Evolutionary conservation across 305 asterid species (phyloP).

Genomic region (Fraxinus ornus): DNA sequence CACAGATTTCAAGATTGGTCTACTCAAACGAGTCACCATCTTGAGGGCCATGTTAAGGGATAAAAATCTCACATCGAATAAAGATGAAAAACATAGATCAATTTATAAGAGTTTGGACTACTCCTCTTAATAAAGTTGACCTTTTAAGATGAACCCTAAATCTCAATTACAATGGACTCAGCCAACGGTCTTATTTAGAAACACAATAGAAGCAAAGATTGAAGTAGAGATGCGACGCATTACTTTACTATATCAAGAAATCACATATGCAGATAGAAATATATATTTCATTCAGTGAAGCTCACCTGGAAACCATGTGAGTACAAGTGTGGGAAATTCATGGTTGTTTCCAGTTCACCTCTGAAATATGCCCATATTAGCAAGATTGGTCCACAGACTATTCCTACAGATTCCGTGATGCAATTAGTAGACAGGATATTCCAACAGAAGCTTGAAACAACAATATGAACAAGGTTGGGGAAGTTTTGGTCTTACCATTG

Average conservation of each 20-base stretch:
- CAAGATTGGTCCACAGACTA: constrained; percentile 27
- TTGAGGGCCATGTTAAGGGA: too few relatives aligned
- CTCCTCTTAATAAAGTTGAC: too few relatives aligned
- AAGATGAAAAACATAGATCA: too few relatives aligned
- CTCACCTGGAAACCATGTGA: constrained; percentile 28
- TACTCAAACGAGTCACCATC: too few relatives aligned
- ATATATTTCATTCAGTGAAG: neutral
- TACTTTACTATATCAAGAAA: neutral
- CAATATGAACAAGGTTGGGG: neutral
- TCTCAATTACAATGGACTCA: neutral
- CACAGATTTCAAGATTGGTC: too few relatives aligned
- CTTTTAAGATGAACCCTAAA: too few relatives aligned
- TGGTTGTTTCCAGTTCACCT: constrained; percentile 22
- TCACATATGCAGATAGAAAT: neutral
- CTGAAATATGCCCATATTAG: constrained; percentile 22
- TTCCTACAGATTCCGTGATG: constrained; percentile 13
- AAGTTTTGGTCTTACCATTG: constrained; percentile 17
- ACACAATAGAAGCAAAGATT: neutral
- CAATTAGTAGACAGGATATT: neutral
- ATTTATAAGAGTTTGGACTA: too few relatives aligned
- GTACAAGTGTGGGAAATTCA: constrained; percentile 14
- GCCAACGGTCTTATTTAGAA: neutral
- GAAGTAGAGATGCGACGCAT: neutral
- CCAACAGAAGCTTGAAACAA: neutral
- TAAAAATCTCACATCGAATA: too few relatives aligned